Evolutionary conservation across 2,329 filamentous ascomycete genomes (phyloP).

Genomic region (Stromatinia cepivora): DNA sequence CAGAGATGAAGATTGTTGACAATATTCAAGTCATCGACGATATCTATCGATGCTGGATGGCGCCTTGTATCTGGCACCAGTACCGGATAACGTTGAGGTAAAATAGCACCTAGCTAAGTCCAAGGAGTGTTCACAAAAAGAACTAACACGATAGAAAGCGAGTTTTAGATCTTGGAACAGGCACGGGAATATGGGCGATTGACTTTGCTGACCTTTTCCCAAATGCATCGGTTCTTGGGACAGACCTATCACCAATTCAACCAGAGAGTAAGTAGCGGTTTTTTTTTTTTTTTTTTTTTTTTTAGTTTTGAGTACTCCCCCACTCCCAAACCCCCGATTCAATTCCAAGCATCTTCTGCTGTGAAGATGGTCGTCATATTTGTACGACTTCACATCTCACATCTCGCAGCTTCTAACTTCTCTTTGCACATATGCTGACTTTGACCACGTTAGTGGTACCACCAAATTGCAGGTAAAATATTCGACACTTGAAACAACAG

Average conservation of each 20-base stretch:
- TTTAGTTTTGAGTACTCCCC: neutral
- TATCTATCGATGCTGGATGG: slow-evolving; percentile 34
- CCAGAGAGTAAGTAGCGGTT: slow-evolving; percentile 38
- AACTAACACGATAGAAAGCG: slow-evolving; percentile 5
- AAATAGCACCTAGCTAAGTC: neutral
- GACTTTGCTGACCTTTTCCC: slow-evolving; percentile 41
- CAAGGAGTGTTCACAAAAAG: neutral
- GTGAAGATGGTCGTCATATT: neutral
- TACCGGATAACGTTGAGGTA: slow-evolving; percentile 37
- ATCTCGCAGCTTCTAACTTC: neutral
- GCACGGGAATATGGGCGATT: slow-evolving; percentile 49
- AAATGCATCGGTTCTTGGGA: slow-evolving; percentile 38
- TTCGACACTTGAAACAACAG: neutral
- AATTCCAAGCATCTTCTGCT: neutral
- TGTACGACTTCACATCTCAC: neutral
- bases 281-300: neutral
- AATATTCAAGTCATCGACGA: slow-evolving; percentile 38
- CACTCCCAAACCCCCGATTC: too few species aligned
- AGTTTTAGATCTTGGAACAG: slow-evolving; percentile 41
- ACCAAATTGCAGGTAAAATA: slow-evolving; percentile 49
- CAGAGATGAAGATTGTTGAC: slow-evolving; percentile 1
- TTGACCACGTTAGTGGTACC: slow-evolving; percentile 46
- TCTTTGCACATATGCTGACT: neutral
- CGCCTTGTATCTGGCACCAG: slow-evolving; percentile 36
- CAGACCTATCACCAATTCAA: slow-evolving; percentile 42